phyloP scores from a whole-genome alignment of 2,329 filamentous ascomycete genomes.

The Uncinocarpus reesii region DNA sequence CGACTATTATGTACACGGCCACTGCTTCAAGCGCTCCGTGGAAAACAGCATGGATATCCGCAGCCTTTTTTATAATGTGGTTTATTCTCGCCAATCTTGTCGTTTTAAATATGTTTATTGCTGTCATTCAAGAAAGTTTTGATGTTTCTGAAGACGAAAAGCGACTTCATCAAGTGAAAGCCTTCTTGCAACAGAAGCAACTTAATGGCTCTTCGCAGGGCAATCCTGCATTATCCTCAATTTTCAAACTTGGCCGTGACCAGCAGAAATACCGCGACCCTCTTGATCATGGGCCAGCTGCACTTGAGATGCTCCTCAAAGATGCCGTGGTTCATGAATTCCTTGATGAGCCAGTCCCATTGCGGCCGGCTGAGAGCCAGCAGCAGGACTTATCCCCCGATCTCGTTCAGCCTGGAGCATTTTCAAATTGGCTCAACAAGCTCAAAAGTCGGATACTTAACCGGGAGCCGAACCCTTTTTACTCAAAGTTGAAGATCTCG shows the following conservation, averaged over 20 bases:
- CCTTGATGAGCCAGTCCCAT: slow-evolving; percentile 56
- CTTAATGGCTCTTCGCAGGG: slow-evolving; percentile 56
- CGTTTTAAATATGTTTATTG: slow-evolving; percentile 99
- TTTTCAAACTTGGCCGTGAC: slow-evolving; percentile 54
- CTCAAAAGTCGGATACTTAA: slow-evolving; percentile 48
- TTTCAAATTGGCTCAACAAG: slow-evolving; percentile 54
- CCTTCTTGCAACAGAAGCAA: slow-evolving; percentile 86
- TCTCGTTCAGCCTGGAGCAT: slow-evolving; percentile 46
- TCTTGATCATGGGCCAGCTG: slow-evolving; percentile 80
- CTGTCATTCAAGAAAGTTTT: slow-evolving; percentile 98
- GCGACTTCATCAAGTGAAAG: slow-evolving; percentile 87
- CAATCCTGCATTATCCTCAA: slow-evolving; percentile 65
- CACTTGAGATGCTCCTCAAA: slow-evolving; percentile 92
- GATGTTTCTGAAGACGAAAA: slow-evolving; percentile 98
- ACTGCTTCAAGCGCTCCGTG: slow-evolving; percentile 56
- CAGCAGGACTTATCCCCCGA: slow-evolving; percentile 24
- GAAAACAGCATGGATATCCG: slow-evolving; percentile 83
- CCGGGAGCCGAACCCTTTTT: slow-evolving; percentile 87
- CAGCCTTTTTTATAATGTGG: slow-evolving; percentile 85
- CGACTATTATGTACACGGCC: slow-evolving; percentile 69
- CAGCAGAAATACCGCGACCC: slow-evolving; percentile 62
- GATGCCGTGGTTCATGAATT: slow-evolving; percentile 94
- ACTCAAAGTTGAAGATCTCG: slow-evolving; percentile 64
- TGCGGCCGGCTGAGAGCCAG: slow-evolving; percentile 25
- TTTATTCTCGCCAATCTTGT: slow-evolving; percentile 94